Base-by-base conservation (phyloP, 208 protist species). In the Blechomonas ayalai region DNA sequence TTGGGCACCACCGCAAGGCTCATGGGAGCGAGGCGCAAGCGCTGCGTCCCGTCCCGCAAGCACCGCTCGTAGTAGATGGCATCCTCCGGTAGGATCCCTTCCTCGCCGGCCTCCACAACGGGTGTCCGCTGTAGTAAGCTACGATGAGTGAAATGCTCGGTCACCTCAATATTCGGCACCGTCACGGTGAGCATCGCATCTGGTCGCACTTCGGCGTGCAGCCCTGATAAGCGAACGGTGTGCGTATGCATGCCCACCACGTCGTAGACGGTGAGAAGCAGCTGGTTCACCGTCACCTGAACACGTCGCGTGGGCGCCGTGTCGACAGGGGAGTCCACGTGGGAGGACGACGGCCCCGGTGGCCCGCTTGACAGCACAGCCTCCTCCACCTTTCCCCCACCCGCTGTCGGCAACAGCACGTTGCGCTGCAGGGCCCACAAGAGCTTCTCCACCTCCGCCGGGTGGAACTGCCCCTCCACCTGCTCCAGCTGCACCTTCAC, bases 61-160 rank as follows among this genome's bases (percentile, higher is more conserved):
- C 4, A 26, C 33, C 34, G 32, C 34, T 25, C 4, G 44, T 16
- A 8, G 38, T 29, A 15, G 26, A n/a, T n/a, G n/a, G n/a, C n/a
- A n/a, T n/a, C n/a, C n/a, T n/a, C n/a, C n/a, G n/a, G n/a, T n/a
- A n/a, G n/a, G n/a, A n/a, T n/a, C n/a, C n/a, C n/a, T n/a, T n/a
- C n/a, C n/a, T n/a, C n/a, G n/a, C n/a, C n/a, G n/a, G n/a, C n/a
- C n/a, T n/a, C n/a, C n/a, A n/a, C n/a, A n/a, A n/a, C n/a, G n/a
- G n/a, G n/a, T n/a, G n/a, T n/a, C n/a, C 73, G 73, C 45, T 73
- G 54, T 23, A 86, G 27, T 5, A 92, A 28, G 35, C 45, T 54
- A 15, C 56, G 44, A 39, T 74, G 71, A 3, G 83, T 86, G 38
- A 74, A 80, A 34, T 81, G 49, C 49, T 92, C 83, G 36, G 75